Conservation (phyloP, 331 rosid genomes). For the Cydonia oblonga region DNA sequence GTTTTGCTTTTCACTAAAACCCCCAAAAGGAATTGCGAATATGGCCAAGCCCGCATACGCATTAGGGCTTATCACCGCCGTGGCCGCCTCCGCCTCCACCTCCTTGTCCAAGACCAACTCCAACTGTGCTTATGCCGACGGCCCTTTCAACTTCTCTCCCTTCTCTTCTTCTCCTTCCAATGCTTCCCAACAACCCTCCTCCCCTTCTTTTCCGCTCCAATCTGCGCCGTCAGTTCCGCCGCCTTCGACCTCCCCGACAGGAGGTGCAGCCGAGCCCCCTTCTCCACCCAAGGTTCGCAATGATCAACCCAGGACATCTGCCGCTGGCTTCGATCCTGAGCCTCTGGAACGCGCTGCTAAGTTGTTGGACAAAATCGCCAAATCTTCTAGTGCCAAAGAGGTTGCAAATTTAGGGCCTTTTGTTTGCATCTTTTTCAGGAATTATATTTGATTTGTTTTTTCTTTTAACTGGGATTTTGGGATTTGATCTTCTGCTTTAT, state of each 20-base stretch:
- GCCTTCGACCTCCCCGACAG: conserved; percentile 3
- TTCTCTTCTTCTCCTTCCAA: conserved; percentile 23
- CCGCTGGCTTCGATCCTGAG: conserved; percentile 86
- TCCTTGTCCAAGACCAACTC: conserved; percentile 13
- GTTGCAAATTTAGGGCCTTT: conserved; percentile 15
- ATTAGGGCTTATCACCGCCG: conserved; percentile 49
- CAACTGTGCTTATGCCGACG: conserved; percentile 42
- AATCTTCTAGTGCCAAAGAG: conserved; percentile 58
- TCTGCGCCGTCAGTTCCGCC: conserved; percentile 10
- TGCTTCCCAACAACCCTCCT: conserved; percentile 16
- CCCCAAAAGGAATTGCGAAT: not conserved
- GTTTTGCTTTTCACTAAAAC: not conserved
- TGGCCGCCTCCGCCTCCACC: conserved; percentile 47
- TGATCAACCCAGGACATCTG: conserved; percentile 64
- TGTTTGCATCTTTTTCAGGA: not conserved
- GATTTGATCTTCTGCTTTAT: not conserved
- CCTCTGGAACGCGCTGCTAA: conserved; percentile 69
- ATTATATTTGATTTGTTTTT: not conserved
- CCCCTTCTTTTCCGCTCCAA: conserved; percentile 24
- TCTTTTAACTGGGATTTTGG: not conserved
- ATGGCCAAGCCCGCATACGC: conserved; percentile 54
- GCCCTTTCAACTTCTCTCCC: conserved; percentile 39
- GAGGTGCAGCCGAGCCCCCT: conserved; percentile 10
- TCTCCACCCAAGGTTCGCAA: conserved; percentile 56
- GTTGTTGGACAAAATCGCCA: conserved; percentile 38